These are phyloP conservation scores for Colletotrichum sidae DNA, from an alignment of 2,329 filamentous ascomycete genomes.

Conservation along the genomic window DNA sequence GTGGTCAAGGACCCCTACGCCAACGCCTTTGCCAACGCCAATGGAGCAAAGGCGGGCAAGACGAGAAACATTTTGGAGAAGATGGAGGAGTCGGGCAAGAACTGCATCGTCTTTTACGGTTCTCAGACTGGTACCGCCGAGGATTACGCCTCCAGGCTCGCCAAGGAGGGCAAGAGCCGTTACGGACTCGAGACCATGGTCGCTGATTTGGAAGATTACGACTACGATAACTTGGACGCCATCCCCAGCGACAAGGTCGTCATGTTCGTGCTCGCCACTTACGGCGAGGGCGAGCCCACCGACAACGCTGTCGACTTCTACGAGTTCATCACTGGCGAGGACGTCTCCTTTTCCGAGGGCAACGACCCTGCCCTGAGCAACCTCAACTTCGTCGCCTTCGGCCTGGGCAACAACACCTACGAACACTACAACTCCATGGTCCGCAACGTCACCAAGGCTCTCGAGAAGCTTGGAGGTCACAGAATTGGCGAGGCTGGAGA, in stretches of 20 bases:
- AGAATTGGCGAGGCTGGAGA: conserved; percentile 91
- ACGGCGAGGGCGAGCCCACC: conserved; percentile 97
- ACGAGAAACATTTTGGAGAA: conserved; percentile 95
- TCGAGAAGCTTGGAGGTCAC: conserved; percentile 84
- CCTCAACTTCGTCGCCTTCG: conserved; percentile 94
- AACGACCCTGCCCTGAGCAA: conserved; percentile 80
- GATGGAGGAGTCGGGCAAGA: conserved; percentile 95
- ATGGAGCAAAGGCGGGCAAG: conserved; percentile 80
- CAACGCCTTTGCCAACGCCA: conserved; percentile 75
- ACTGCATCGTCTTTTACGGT: conserved; percentile 98
- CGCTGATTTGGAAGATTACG: conserved; percentile 96
- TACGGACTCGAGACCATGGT: conserved; percentile 99
- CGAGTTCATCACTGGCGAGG: conserved; percentile 90
- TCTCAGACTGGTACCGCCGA: conserved; percentile 98
- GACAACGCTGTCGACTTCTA: conserved; percentile 99
- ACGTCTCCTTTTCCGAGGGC: conserved; percentile 82
- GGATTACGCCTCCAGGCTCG: conserved; percentile 94
- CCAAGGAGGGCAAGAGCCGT: conserved; percentile 96
- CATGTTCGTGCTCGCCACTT: conserved; percentile 96
- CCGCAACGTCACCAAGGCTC: conserved; percentile 84
- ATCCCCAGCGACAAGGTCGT: conserved; percentile 91
- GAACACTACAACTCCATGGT: conserved; percentile 99
- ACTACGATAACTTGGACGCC: conserved; percentile 92
- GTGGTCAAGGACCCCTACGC: conserved; percentile 91
- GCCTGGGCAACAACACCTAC: conserved; percentile 98